phyloP scores from a whole-genome alignment of 768 basidiomycete species.

The Boletellus emodensis region DNA sequence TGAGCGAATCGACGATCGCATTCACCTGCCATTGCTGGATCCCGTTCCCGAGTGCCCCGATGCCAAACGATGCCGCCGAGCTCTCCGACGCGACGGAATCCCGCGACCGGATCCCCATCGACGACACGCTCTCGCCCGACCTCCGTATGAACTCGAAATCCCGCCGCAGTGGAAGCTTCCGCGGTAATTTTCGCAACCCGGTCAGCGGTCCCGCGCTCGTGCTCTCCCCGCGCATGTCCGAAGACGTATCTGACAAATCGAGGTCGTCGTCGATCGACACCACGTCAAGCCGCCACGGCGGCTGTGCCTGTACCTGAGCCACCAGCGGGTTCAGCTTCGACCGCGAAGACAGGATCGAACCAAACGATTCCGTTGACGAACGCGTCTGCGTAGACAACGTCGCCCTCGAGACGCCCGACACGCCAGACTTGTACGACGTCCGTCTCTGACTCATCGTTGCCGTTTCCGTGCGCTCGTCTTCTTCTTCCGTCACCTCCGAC shows the following conservation, averaged over 20 bases:
- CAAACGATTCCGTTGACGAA: constrained; percentile 31
- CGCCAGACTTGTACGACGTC: constrained; percentile 21
- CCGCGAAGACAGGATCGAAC: constrained; percentile 29
- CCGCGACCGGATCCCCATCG: constrained; percentile 68
- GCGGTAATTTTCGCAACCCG: constrained; percentile 51
- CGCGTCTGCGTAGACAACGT: constrained; percentile 26
- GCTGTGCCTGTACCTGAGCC: constrained; percentile 34
- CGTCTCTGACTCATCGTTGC: constrained; percentile 12
- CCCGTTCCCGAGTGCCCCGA: constrained; percentile 33
- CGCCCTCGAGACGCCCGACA: constrained; percentile 19
- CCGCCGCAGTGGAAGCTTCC: constrained; percentile 66
- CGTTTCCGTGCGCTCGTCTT: constrained; percentile 21
- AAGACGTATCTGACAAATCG: constrained; percentile 76
- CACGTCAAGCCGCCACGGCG: constrained; percentile 64
- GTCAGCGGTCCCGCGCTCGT: constrained; percentile 39
- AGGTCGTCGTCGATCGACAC: constrained; percentile 79
- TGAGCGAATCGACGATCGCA: constrained; percentile 68
- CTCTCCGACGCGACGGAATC: constrained; percentile 53
- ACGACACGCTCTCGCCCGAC: constrained; percentile 70
- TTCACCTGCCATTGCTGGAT: constrained; percentile 85
- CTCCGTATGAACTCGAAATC: constrained; percentile 78
- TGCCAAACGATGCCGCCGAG: constrained; percentile 35
- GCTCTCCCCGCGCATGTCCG: constrained; percentile 40
- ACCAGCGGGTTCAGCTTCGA: constrained; percentile 30
- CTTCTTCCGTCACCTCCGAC: constrained; percentile 31